phyloP scores from a whole-genome alignment of 2,329 filamentous ascomycete genomes.

The Fonsecaea monophora region DNA sequence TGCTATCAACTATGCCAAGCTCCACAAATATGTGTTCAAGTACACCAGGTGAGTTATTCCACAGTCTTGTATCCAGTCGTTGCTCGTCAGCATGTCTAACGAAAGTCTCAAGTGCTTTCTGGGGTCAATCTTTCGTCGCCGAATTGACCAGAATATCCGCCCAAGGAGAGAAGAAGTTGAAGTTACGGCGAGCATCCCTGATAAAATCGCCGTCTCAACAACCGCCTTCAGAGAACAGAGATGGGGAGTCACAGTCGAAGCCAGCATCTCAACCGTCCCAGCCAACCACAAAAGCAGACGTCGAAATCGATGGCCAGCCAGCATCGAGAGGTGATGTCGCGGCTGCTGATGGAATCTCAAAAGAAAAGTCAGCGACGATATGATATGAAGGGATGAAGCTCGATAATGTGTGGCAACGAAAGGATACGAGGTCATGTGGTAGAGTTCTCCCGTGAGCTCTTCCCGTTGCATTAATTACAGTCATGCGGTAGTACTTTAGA shows the following conservation, averaged over 20 bases:
- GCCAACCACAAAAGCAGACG: neutral
- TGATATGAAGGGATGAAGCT: neutral
- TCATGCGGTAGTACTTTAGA: conserved; percentile 7
- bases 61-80: neutral
- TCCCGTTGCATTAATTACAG: neutral
- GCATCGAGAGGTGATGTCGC: neutral
- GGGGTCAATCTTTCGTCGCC: conserved; percentile 89
- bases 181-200: conserved; percentile 43
- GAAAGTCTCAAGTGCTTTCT: conserved; percentile 72
- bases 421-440: neutral
- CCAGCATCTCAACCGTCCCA: neutral
- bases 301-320: neutral
- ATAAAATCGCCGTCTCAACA: conserved; percentile 24
- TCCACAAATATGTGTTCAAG: conserved; percentile 95
- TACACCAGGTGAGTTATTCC: conserved; percentile 73
- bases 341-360: neutral
- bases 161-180: conserved; percentile 58
- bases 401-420: neutral
- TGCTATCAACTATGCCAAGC: conserved; percentile 83
- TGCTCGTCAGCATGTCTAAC: conserved; percentile 37
- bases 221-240: conserved; percentile 3
- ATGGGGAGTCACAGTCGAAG: conserved; percentile 8
- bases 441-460: neutral
- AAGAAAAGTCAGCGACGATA: neutral
- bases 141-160: conserved; percentile 72